Evolutionary conservation across 202 grass and related monocot genomes (phyloP).

Genomic region (Panicum virgatum): DNA sequence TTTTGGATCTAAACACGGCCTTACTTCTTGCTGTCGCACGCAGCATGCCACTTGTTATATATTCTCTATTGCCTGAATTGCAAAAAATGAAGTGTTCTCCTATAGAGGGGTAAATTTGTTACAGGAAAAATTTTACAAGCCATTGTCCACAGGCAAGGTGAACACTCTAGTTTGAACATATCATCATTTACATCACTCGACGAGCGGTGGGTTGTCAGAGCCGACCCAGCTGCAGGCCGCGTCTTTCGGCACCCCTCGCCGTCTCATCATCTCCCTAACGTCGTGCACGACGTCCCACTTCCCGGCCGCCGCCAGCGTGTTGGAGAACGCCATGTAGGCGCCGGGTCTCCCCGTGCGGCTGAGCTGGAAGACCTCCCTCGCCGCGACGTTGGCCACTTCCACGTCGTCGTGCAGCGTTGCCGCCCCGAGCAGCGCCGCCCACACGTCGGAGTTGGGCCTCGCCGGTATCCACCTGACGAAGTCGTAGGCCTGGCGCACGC

Average conservation of each 20-base stretch:
- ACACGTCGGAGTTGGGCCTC: slow-evolving; percentile 74
- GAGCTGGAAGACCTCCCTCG: slow-evolving; percentile 66
- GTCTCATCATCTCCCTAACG: slow-evolving; percentile 76
- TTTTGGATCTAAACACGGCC: too few relatives aligned
- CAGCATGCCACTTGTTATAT: not conserved
- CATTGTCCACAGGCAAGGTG: not conserved
- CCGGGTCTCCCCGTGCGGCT: slow-evolving; percentile 58
- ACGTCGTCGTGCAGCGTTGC: slow-evolving; percentile 68
- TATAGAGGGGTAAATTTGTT: too few relatives aligned
- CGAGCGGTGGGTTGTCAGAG: slow-evolving; percentile 2
- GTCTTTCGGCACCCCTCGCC: slow-evolving; percentile 62
- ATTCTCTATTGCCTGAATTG: not conserved
- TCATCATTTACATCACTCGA: not conserved
- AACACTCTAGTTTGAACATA: not conserved
- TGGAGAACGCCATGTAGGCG: slow-evolving; percentile 85
- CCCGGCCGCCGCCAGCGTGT: slow-evolving; percentile 67
- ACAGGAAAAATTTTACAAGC: not conserved
- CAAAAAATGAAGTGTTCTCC: not conserved
- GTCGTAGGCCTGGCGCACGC: slow-evolving; percentile 50
- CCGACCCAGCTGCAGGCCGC: slow-evolving; percentile 65
- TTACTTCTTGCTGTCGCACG: too few relatives aligned
- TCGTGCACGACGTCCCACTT: slow-evolving; percentile 68
- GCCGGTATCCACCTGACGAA: slow-evolving; percentile 60
- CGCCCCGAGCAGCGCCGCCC: slow-evolving; percentile 72
- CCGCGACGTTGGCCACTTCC: slow-evolving; percentile 59